Conservation (phyloP, 371 early-diverging fungal genomes). For the Fennellomyces sp. region DNA sequence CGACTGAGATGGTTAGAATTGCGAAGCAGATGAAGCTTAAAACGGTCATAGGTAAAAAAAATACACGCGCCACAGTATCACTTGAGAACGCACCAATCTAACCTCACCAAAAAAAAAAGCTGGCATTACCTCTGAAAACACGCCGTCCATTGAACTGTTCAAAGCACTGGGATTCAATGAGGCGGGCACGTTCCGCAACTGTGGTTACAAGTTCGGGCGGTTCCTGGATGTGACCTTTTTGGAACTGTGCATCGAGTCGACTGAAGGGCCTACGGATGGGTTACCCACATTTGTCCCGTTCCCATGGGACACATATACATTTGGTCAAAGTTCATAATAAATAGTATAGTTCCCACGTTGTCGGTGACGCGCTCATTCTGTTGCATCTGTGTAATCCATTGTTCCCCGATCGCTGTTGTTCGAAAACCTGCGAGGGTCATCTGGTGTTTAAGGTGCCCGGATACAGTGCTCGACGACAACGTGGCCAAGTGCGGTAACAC, state of each 20-base stretch:
- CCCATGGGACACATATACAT: constrained; percentile 34
- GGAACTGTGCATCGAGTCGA: constrained; percentile 30
- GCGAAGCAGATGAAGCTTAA: constrained; percentile 30
- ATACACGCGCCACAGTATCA: no score
- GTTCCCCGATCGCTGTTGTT: no score
- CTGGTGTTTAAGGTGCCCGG: no score
- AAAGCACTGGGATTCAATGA: constrained; percentile 31
- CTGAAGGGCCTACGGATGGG: not conserved
- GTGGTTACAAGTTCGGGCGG: constrained; percentile 49
- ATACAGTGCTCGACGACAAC: no score
- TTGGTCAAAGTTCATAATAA: constrained; percentile 8
- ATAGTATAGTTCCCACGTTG: no score
- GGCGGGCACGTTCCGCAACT: constrained; percentile 35
- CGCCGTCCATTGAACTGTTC: constrained; percentile 36
- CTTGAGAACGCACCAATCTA: not conserved
- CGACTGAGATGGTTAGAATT: constrained; percentile 37
- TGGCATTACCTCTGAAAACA: constrained; percentile 46
- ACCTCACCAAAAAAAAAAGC: constrained; percentile 16
- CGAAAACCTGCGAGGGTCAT: no score
- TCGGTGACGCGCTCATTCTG: no score
- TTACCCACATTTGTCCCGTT: constrained; percentile 32
- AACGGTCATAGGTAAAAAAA: not conserved
- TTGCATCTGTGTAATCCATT: no score
- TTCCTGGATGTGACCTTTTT: constrained; percentile 43
- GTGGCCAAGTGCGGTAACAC: no score